phyloP scores from a whole-genome alignment of 2,329 filamentous ascomycete genomes.

The Colletotrichum costaricense region DNA sequence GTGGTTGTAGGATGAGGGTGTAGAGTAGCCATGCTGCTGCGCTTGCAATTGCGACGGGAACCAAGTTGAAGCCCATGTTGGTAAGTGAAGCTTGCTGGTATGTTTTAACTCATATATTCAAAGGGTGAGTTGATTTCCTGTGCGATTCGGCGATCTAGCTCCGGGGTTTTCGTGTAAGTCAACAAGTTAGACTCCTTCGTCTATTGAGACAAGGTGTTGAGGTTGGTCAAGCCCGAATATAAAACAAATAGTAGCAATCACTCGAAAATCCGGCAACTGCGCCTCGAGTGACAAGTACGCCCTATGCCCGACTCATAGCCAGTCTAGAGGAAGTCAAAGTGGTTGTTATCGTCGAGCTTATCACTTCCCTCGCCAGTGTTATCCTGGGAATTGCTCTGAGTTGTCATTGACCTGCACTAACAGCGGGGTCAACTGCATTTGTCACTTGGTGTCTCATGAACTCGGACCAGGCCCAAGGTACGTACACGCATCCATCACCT shows the following conservation, averaged over 20 bases:
- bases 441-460: background rate
- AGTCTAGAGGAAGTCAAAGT: background rate
- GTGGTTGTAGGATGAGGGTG: slow-evolving; percentile 10
- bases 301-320: background rate
- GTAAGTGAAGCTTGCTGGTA: background rate
- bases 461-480: background rate
- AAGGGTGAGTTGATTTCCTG: background rate
- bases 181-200: background rate
- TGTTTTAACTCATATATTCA: background rate
- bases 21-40: slow-evolving; percentile 10
- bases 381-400: slow-evolving; percentile 6
- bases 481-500: too few species aligned
- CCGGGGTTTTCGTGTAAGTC: background rate
- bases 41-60: background rate
- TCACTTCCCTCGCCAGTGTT: background rate
- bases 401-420: slow-evolving; percentile 19
- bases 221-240: background rate
- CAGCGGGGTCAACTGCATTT: slow-evolving; percentile 18
- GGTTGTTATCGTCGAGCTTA: background rate
- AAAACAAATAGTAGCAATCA: background rate
- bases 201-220: background rate
- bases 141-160: background rate
- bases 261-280: too few species aligned
- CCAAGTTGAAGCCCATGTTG: slow-evolving; percentile 11
- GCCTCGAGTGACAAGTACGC: background rate